phyloP scores from a whole-genome alignment of 2,329 filamentous ascomycete species.

The Aschersonia sp. region DNA sequence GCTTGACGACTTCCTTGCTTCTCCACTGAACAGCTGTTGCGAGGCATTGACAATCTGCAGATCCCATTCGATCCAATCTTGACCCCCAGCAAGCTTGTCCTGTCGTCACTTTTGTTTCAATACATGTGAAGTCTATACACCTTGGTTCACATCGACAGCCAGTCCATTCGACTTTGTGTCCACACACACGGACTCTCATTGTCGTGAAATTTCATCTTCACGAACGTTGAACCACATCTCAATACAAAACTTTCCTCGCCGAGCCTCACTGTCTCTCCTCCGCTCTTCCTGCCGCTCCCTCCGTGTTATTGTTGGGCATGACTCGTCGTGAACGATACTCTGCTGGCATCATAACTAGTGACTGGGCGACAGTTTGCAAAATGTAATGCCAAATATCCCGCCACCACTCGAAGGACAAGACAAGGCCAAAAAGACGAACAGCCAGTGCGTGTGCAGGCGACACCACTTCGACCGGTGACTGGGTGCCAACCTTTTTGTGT shows the following conservation, averaged over 20 bases:
- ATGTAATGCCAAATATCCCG: slow-evolving; percentile 2
- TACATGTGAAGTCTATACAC: too few relatives aligned
- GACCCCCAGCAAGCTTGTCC: background rate
- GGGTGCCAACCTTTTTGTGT: slow-evolving; percentile 1
- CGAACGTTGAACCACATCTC: background rate
- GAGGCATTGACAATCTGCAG: too few relatives aligned
- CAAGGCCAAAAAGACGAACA: slow-evolving; percentile 2
- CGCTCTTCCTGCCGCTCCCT: background rate
- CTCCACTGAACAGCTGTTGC: too few relatives aligned
- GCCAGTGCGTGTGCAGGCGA: background rate
- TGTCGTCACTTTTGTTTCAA: background rate
- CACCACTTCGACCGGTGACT: slow-evolving; percentile 1
- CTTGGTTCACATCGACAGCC: background rate
- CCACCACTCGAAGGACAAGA: background rate
- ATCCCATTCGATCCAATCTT: background rate
- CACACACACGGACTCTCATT: too few relatives aligned
- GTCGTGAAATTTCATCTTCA: background rate
- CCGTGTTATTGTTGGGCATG: slow-evolving; percentile 2
- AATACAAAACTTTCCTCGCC: background rate
- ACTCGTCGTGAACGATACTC: slow-evolving; percentile 5
- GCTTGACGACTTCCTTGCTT: too few relatives aligned
- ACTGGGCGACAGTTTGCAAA: slow-evolving; percentile 5
- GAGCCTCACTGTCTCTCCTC: background rate
- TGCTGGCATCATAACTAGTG: slow-evolving; percentile 4
- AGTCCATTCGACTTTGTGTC: too few relatives aligned